Evolutionary conservation across 1,284 basidiomycete genomes (phyloP), one percentile per base, ranked within the genome.

Genomic region (Pulveroboletus sp.): DNA sequence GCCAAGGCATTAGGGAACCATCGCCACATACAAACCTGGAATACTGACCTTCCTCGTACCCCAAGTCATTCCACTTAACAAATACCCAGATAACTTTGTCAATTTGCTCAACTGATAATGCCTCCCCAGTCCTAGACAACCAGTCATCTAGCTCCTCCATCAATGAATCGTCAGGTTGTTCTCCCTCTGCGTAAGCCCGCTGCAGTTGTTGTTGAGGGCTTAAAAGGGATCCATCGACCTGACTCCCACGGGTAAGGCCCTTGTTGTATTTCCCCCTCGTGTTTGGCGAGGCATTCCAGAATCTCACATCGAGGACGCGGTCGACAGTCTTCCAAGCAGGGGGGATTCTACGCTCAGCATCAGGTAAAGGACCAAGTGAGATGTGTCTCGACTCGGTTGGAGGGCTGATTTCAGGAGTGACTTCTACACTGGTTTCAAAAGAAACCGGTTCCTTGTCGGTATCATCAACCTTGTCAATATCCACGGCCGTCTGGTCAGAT

Each of bases 61-160:
- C 86, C 43, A 96, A 78, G 63, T 96, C 94, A 36, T 87, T 80
- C 93, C 94, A 98, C 73, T 97, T 98, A 63, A 93, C 80, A 68
- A 92, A 91, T 10, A 80, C 81, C 86, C 88, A 92, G n/a, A 86
- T 77, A 35, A 94, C 82, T 42, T 80, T 72, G 26, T 83, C 75
- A 20, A 85, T 80, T 62, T 90, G 79, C 3, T 81, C 73, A 45
- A 75, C 70, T 8, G 69, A 71, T n/a, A 94, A 73, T 22, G 69
- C 66, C 29, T 74, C 54, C 9, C 75, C 71, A 42, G 77, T 78
- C 50, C 77, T 74, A 18, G 66, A 63, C 67, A 90, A 83, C 80
- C 85, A 92, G 22, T 85, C 79, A 11, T 81, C 77, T 12, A 85
- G 63, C 1, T 81, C 82, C 62, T 86, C 81, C 24, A 81, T 78